Conservation (phyloP, 257 asterid genomes). For the Jacaranda copaia region DNA sequence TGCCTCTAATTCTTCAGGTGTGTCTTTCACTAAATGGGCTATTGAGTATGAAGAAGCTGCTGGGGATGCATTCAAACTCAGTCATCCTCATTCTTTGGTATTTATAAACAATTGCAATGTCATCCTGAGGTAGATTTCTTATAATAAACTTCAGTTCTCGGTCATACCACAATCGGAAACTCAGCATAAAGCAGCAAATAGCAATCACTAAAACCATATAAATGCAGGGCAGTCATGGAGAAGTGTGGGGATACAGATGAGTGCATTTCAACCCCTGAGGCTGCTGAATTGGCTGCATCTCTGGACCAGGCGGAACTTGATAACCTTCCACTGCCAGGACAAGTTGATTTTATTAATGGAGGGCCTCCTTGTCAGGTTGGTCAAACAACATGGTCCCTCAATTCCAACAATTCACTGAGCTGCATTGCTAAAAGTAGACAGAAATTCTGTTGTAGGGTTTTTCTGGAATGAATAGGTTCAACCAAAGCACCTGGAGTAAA, state of each 20-base stretch:
- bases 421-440: slow-evolving; percentile 23
- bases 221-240: slow-evolving; percentile 88
- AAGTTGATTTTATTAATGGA: slow-evolving; percentile 96
- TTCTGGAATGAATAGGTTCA: slow-evolving; percentile 97
- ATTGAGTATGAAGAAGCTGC: slow-evolving; percentile 95
- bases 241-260: slow-evolving; percentile 90
- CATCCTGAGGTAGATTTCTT: slow-evolving; percentile 68
- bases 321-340: slow-evolving; percentile 87
- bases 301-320: slow-evolving; percentile 63
- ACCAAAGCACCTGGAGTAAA: slow-evolving; percentile 94
- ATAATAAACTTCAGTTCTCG: slow-evolving; percentile 8
- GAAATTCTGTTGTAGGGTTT: slow-evolving; percentile 73
- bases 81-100: slow-evolving; percentile 80
- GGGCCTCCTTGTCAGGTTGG: slow-evolving; percentile 99
- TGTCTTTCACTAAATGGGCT: slow-evolving; percentile 88
- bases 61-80: slow-evolving; percentile 91
- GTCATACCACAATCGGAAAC: not conserved
- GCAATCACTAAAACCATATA: slow-evolving; percentile 32
- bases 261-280: slow-evolving; percentile 91
- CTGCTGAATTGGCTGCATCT: slow-evolving; percentile 72
- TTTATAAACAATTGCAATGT: slow-evolving; percentile 89
- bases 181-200: slow-evolving; percentile 25
- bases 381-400: slow-evolving; percentile 27
- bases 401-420: slow-evolving; percentile 15
- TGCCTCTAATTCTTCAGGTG: slow-evolving; percentile 57